These are phyloP conservation scores for Niebla homalea DNA, from an alignment of 495 filamentous ascomycete genomes.

Conservation along the genomic window DNA sequence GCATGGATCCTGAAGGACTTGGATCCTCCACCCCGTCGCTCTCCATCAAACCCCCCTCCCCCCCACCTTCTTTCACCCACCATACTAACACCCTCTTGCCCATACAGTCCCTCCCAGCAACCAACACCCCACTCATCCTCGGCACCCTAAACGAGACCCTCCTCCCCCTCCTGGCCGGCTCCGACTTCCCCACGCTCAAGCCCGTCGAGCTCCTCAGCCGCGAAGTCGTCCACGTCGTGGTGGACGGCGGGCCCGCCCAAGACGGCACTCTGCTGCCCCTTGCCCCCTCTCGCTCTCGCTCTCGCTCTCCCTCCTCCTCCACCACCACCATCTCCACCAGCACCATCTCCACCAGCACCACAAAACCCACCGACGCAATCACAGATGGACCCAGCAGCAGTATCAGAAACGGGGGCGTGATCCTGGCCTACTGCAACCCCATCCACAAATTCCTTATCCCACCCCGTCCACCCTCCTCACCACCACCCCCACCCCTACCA, in stretches of 20 bases:
- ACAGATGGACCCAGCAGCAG: no score
- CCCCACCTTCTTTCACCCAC: slow-evolving; percentile 2
- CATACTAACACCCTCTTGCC: background rate
- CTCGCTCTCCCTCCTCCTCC: background rate
- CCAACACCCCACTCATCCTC: slow-evolving; percentile 3
- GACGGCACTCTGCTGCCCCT: background rate
- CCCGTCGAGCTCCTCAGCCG: background rate
- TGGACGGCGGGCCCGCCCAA: no score
- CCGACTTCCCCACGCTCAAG: background rate
- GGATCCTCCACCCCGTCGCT: background rate
- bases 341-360: background rate
- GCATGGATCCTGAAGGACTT: no score
- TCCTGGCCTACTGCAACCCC: no score
- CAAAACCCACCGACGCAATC: no score
- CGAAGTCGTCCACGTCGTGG: background rate
- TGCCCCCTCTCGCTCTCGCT: background rate
- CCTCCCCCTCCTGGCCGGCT: slow-evolving; percentile 2
- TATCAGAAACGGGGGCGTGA: no score
- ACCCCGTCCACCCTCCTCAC: background rate
- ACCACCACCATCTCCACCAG: background rate
- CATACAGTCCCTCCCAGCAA: slow-evolving; percentile 1
- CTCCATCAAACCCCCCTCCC: background rate
- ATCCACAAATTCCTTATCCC: slow-evolving; percentile 1
- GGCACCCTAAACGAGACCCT: slow-evolving; percentile 4
- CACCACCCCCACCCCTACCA: background rate